Percentiles rank a stretch among this genome's conserved stretches.
Evolutionary conservation across 495 filamentous ascomycete species (phyloP).

Genomic region (Astrothelium macrocarpum): DNA sequence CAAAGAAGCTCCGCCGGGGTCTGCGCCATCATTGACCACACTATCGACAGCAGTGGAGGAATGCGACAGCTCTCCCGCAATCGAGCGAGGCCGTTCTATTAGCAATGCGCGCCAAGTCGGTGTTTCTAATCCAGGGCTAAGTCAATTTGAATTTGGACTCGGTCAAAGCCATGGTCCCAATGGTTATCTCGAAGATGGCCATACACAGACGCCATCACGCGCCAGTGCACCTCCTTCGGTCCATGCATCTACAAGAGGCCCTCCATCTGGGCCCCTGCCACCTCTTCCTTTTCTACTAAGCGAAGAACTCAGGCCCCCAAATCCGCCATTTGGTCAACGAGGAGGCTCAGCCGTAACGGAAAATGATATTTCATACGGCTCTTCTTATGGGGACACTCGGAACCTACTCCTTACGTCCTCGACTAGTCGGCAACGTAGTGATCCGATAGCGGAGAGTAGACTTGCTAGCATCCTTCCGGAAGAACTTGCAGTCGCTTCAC

Average conservation of each 20-base stretch:
- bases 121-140: conserved; percentile 11
- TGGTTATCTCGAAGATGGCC: neutral
- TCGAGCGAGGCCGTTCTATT: neutral
- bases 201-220: neutral
- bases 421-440: neutral
- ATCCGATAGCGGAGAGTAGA: neutral
- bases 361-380: conserved; percentile 10
- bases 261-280: conserved; percentile 15
- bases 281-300: conserved; percentile 14
- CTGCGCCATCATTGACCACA: conserved; percentile 1
- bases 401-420: conserved; percentile 18
- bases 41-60: neutral
- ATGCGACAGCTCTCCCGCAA: neutral
- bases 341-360: conserved; percentile 8
- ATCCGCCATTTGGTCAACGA: conserved; percentile 4
- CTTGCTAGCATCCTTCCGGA: neutral
- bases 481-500: neutral
- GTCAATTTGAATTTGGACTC: conserved; percentile 19
- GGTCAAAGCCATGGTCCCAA: neutral
- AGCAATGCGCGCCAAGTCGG: neutral
- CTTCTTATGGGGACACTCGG: conserved; percentile 29
- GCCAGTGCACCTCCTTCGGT: neutral
- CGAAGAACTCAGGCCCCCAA: conserved; percentile 12
- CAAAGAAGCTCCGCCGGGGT: neutral
- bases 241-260: conserved; percentile 1